Base-by-base conservation (phyloP, 2,329 filamentous ascomycete species). In the Blastomyces gilchristii region DNA sequence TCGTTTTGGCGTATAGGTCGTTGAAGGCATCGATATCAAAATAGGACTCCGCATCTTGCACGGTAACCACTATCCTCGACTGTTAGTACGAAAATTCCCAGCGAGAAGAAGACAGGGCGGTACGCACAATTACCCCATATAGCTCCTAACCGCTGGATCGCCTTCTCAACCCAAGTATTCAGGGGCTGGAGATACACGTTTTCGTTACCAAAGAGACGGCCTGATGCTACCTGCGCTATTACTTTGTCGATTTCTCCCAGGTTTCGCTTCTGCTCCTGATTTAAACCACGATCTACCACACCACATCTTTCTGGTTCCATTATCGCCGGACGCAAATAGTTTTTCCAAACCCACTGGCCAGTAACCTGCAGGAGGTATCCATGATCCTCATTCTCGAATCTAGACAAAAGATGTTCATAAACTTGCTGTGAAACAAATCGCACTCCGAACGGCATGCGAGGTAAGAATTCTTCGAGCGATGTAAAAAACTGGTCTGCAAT, bases 1-100 rank as follows among this genome's bases (percentile, higher is more conserved):
- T 96, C 67, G 91, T 94, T 74, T 95, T 92, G 63, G 93, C 90
- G 73, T 97, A 97, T 7, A 99, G 83, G 72, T 99, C 94, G 73
- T 97, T 97, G 83, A 94, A 99, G 74, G 97, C 94, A 73, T 99
- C 94, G 73, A 99, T 97, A 75, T 97, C 92, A 72, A 97, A 99
- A 31, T 94, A 94, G 61, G 85, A 83, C 75, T 99, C 94, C 0
- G 91, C 90, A 69, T 94, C 88, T 16, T 89, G 86, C 14, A 97
- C 89, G 14, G 88, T 85, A 68, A 99, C 90, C 65, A 97, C 81
- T 82, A 66, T 52, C 61, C 62, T 54, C 25, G 1, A 47, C 7
- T 47, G 69, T 81, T 73, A 81, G 77, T 73, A 80, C 77, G 61
- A 65, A 31, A 25, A 22, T 58, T 50, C 22, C 16, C 53, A 16